phyloP scores from a whole-genome alignment of 1,284 basidiomycete genomes.

The Cutaneotrichosporon sp. region DNA sequence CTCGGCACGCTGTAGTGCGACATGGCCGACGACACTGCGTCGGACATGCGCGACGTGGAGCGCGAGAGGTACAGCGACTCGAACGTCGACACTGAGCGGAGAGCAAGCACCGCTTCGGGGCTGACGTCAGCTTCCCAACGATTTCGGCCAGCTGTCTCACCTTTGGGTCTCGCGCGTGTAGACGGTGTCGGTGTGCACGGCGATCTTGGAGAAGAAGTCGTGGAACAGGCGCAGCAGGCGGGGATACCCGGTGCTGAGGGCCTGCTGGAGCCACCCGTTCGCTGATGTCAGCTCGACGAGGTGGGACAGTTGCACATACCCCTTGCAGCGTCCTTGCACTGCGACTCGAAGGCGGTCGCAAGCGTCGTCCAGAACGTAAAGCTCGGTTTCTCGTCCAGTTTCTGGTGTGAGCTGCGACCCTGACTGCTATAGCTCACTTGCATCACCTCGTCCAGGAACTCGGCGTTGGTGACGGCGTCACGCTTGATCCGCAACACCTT shows the following conservation, averaged over 20 bases:
- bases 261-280: slow-evolving; percentile 74
- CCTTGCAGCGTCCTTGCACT: slow-evolving; percentile 72
- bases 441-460: slow-evolving; percentile 90
- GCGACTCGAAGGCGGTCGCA: slow-evolving; percentile 73
- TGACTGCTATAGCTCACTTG: slow-evolving; percentile 59
- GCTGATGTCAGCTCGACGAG: slow-evolving; percentile 18
- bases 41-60: slow-evolving; percentile 77
- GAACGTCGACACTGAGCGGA: slow-evolving; percentile 77
- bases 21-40: slow-evolving; percentile 72
- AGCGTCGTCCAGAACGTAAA: slow-evolving; percentile 87
- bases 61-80: slow-evolving; percentile 82
- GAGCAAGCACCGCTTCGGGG: slow-evolving; percentile 83
- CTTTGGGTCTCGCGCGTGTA: slow-evolving; percentile 82
- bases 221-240: slow-evolving; percentile 85
- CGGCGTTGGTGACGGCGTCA: slow-evolving; percentile 70
- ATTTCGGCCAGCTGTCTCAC: slow-evolving; percentile 58
- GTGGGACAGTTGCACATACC: slow-evolving; percentile 56
- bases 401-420: slow-evolving; percentile 52
- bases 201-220: slow-evolving; percentile 91
- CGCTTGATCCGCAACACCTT: slow-evolving; percentile 88
- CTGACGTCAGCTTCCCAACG: slow-evolving; percentile 53
- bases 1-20: slow-evolving; percentile 59
- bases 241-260: slow-evolving; percentile 80
- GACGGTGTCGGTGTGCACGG: slow-evolving; percentile 88
- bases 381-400: slow-evolving; percentile 85